Evolutionary conservation across 306 rosid genomes (phyloP).

Genomic region (Canavalia gladiata): DNA sequence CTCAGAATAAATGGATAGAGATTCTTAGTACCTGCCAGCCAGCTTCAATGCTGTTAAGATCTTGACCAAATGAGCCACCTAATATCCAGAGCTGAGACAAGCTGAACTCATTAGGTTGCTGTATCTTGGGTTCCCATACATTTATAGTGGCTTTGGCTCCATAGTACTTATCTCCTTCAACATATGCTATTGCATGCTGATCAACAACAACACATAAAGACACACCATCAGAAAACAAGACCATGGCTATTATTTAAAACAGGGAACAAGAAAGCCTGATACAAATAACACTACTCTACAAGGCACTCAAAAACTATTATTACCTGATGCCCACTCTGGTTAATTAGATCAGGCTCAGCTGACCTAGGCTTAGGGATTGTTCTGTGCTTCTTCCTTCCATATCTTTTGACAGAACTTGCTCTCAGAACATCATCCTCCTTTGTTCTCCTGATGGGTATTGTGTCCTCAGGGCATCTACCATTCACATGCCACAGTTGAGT

Average conservation of each 20-base stretch:
- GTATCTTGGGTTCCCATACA: constrained; percentile 98
- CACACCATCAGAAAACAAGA: constrained; percentile 36
- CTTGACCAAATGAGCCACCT: constrained; percentile 98
- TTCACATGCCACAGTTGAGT: constrained; percentile 84
- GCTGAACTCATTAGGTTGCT: constrained; percentile 95
- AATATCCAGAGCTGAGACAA: constrained; percentile 96
- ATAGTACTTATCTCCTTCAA: constrained; percentile 89
- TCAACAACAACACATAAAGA: constrained; percentile 32
- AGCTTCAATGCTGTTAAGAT: constrained; percentile 99
- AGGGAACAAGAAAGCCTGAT: background rate
- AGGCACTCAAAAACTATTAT: background rate
- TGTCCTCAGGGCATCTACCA: constrained; percentile 87
- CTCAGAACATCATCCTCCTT: constrained; percentile 87
- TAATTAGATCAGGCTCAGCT: constrained; percentile 91
- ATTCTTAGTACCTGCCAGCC: constrained; percentile 91
- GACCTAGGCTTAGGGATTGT: constrained; percentile 86
- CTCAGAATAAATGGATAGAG: background rate
- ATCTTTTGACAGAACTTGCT: constrained; percentile 86
- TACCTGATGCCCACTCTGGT: constrained; percentile 99
- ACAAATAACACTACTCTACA: background rate
- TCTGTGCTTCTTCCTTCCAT: constrained; percentile 91
- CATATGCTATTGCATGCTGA: constrained; percentile 98
- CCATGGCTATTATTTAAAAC: background rate
- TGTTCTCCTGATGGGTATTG: constrained; percentile 90
- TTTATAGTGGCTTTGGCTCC: constrained; percentile 99